A percentile compares a stretch with the other conserved stretches of the same genome.
Conservation (phyloP, 768 basidiomycete species). For the Suillus tomentosus region DNA sequence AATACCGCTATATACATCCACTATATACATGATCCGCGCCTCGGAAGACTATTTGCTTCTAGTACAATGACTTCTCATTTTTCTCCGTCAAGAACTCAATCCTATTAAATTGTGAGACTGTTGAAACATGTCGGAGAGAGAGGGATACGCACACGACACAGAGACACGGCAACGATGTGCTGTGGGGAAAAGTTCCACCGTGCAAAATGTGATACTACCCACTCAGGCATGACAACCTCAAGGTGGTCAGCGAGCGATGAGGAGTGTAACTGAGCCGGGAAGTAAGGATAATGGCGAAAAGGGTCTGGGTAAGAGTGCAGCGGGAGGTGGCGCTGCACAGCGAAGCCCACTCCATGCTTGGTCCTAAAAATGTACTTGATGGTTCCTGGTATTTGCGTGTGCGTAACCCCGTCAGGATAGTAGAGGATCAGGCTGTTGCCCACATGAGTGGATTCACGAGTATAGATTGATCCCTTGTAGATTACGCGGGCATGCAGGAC, state of each 20-base stretch:
- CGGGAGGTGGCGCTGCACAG: too few relatives aligned
- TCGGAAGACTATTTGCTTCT: not conserved
- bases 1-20: not conserved
- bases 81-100: not conserved
- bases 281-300: slow-evolving; percentile 15
- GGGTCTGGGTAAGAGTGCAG: too few relatives aligned
- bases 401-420: too few relatives aligned
- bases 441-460: too few relatives aligned
- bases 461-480: too few relatives aligned
- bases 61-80: too few relatives aligned
- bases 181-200: not conserved
- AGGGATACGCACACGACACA: not conserved
- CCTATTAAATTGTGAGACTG: too few relatives aligned
- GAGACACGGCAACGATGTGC: slow-evolving; percentile 2
- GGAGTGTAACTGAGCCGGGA: slow-evolving; percentile 10
- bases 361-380: too few relatives aligned
- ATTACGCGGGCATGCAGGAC: too few relatives aligned
- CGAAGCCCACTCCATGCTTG: too few relatives aligned
- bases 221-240: slow-evolving; percentile 11
- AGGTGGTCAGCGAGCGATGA: not conserved
- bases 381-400: too few relatives aligned
- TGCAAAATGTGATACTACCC: slow-evolving; percentile 14
- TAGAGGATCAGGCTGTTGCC: too few relatives aligned
- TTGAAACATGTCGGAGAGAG: not conserved
- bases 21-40: not conserved